Conservation (phyloP, 2,329 filamentous ascomycete species). For the Trichophyton equinum region DNA sequence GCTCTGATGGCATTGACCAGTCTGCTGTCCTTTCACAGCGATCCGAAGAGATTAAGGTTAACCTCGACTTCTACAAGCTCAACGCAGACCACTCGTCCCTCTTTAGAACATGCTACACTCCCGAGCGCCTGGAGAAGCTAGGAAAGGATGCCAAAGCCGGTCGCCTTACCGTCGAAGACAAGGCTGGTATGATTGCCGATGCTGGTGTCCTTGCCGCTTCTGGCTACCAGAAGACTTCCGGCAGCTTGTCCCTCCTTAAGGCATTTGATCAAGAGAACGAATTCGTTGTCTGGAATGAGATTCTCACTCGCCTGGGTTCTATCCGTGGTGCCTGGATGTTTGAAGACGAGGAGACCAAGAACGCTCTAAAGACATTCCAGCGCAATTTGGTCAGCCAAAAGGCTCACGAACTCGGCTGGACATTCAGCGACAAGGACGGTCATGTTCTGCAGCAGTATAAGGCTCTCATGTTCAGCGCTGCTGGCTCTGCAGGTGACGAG, state of each 20-base stretch:
- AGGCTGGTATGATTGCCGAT: conserved; percentile 89
- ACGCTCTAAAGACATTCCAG: conserved; percentile 74
- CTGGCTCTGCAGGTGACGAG: conserved; percentile 69
- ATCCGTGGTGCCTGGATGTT: conserved; percentile 81
- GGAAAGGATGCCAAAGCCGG: conserved; percentile 73
- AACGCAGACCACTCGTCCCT: conserved; percentile 91
- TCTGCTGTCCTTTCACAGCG: conserved; percentile 58
- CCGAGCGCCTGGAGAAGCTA: conserved; percentile 73
- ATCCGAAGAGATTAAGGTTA: conserved; percentile 64
- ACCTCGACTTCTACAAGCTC: conserved; percentile 85
- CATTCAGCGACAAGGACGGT: conserved; percentile 69
- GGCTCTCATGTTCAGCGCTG: conserved; percentile 72
- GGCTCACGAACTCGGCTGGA: conserved; percentile 79
- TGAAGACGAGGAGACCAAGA: conserved; percentile 57
- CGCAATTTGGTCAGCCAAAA: conserved; percentile 63
- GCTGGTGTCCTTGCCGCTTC: conserved; percentile 79
- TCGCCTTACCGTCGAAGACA: conserved; percentile 73
- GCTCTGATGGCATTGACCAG: conserved; percentile 63
- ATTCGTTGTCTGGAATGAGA: conserved; percentile 92
- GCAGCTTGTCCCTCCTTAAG: conserved; percentile 71
- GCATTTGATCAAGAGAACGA: conserved; percentile 70
- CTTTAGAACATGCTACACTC: conserved; percentile 78
- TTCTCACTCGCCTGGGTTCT: conserved; percentile 63
- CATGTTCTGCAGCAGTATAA: conserved; percentile 94
- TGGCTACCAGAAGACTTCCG: conserved; percentile 88